Base-by-base conservation (phyloP, 2,329 filamentous ascomycete species). In the Aspergillus nomiae region DNA sequence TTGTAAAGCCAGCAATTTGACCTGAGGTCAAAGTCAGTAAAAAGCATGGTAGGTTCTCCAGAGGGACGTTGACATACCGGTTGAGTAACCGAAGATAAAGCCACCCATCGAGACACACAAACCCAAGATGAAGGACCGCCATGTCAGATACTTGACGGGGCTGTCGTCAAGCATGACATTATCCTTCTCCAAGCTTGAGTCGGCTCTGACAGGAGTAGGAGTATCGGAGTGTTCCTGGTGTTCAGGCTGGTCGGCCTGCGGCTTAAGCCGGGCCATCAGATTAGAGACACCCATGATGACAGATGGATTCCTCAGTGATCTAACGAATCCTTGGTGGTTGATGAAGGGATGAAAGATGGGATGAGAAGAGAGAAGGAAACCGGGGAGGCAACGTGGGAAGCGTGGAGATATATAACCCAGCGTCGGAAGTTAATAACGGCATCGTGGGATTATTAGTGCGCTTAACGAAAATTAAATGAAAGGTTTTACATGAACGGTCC, bases 41-140 rank as follows among this genome's bases (percentile, higher is more conserved):
- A 19, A 34, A n/a, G 24, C 14, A 58, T 63, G 59, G 61, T 61
- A 43, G 51, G 9, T 26, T 4, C 12, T 9, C n/a, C 14, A 55
- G 12, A 8, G 6, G n/a, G 26, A 36, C 24, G 16, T 51, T 16
- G 65, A 67, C 70, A 63, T 71, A 77, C 77, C 78, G 64, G 78
- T 80, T 24, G 78, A 74, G 68, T 81, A 82, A 66, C 80, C 79
- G 67, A 82, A 82, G 62, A 82, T 78, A 68, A 82, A 79, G 64
- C 81, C 80, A 66, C 81, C 80, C 77, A 83, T 82, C 7, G 80
- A 82, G 48, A 81, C 80, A 61, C 34, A 81, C 73, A 45, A 82
- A 56, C 79, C 79, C 64, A 83, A 76, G 62, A 79, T 72, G 63
- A 80, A 75, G 0, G 80, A 78, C 7, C 77, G 75, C 72, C 75